Evolutionary conservation across 1,139 yeast genomes (phyloP), one percentile per base, ranked within the genome.

Genomic region (Pichia cactophila): DNA sequence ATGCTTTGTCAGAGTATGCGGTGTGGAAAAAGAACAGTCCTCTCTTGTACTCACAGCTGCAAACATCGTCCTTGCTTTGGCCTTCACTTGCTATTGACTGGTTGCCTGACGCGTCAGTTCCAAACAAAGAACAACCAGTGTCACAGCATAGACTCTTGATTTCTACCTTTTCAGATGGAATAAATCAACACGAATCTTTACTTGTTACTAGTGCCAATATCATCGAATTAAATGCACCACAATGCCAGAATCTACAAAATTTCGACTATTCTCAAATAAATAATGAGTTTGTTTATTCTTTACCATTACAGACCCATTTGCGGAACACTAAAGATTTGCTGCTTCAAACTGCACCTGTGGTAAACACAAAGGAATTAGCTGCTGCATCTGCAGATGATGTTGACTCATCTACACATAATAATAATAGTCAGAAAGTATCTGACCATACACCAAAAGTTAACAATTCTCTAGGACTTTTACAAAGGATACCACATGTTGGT

Each of bases 21-120:
- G 26, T 69, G 20, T 78, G 82, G 82, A 78, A 78, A 68, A 78
- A 78, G 57, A 78, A 78, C 56, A 61, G 79, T 0, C 81, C 81
- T 1, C 69, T 69, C 46, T 61, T 77, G 17, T 78, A 78, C 59
- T 78, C 74, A 54, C 77, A 74, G 54, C 54, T 78, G 12, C 69
- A 71, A 37, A 78, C 83, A 5, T 67, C 71, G 42, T 64, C 81
- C 2, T 62, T 77, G 16, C 56, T 75, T 35, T 78, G 83, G 83
- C 83, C 83, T 1, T 74, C 80, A 1, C 61, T 77, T 43, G 66
- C 79, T 4, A 72, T 76, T 2, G 79, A 75, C 55, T 78, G 78
- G 68, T 73, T 78, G 49, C 83, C 83, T 1, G 83, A 62, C 45
- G 38, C 57, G 41, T 44, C 55, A 7, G 45, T 38, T 33, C 23